A percentile compares a stretch with the other conserved stretches of the same genome.
Evolutionary conservation across 177 flowering plant species (phyloP).

Genomic region (Tripterygium wilfordii): DNA sequence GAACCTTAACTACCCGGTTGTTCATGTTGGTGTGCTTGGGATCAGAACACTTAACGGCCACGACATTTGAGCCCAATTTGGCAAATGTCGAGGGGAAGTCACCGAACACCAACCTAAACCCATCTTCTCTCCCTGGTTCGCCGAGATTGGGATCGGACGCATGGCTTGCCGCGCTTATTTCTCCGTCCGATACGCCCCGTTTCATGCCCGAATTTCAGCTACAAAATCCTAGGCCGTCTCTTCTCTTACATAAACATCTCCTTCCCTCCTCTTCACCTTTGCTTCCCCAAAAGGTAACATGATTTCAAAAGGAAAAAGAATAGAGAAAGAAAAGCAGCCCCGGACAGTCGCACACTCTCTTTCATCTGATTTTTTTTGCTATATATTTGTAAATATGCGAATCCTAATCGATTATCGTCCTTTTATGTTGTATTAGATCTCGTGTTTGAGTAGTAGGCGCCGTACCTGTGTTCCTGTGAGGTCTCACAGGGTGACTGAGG

Average conservation of each 20-base stretch:
- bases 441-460: constrained; percentile 10
- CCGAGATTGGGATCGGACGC: constrained; percentile 1
- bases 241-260: constrained; percentile 3
- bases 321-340: too few relatives aligned
- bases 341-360: too few relatives aligned
- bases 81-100: too few relatives aligned
- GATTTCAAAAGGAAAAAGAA: too few relatives aligned
- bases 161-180: constrained; percentile 18
- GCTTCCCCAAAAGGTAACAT: constrained; percentile 5
- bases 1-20: too few relatives aligned
- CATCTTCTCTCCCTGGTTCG: too few relatives aligned
- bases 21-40: too few relatives aligned
- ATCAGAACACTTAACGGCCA: too few relatives aligned
- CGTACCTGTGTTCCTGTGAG: constrained; percentile 21
- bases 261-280: background rate
- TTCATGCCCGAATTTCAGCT: constrained; percentile 10
- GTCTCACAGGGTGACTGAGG: constrained; percentile 38
- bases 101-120: too few relatives aligned
- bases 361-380: too few relatives aligned
- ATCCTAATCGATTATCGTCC: background rate
- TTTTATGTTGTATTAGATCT: constrained; percentile 10
- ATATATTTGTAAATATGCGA: too few relatives aligned
- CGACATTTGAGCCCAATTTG: too few relatives aligned
- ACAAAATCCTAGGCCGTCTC: constrained; percentile 6
- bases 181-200: constrained; percentile 19